Base-by-base conservation (phyloP, 2,329 filamentous ascomycete species). In the Diaporthe aspalathi region DNA sequence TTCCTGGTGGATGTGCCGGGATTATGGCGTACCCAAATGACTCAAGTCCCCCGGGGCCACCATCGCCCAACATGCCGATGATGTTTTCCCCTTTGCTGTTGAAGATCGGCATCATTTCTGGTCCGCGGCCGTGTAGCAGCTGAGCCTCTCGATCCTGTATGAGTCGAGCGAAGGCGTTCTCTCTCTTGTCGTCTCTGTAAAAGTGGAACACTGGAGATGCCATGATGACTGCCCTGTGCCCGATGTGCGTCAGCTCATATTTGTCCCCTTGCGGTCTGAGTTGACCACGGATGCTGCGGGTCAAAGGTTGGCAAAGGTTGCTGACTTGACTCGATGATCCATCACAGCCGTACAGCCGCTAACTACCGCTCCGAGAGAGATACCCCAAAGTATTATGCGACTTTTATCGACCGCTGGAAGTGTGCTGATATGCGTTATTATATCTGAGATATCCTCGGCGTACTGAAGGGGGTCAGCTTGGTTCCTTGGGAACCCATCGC, bases 381-480 rank as follows among this genome's bases (percentile, higher is more conserved):
- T 35, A 27, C 60, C 60, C 60, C 60, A 65, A 6, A 65, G 43
- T 14, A 65, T 22, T 17, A 65, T 65, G 27, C 17, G 9, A 5
- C 22, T 14, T 4, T 24, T 12, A 11, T 65, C 60, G 1, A 65
- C 60, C 9, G 20, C 12, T 38, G 60, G 43, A 5, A 65, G 27
- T 5, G 27, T 14, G 6, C 27, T 16, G 6, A 65, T 9, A 17
- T 49, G 32, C 14, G 60, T 49, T n/a, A 29, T 16, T 20, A 65
- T 50, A 22, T 65, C 60, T 49, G 57, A 65, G n/a, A 50, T 22
- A 29, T 65, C 60, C 14, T 65, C 43, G 20, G 60, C 43, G 17
- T 35, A 35, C 29, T 65, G 60, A 17, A 65, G 22, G 0, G 60
- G 43, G 17, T 65, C 43, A 8, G 49, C 9, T 12, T 16, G 43